Conservation (phyloP, 257 asterid genomes). For the Rubia yunnanensis region DNA sequence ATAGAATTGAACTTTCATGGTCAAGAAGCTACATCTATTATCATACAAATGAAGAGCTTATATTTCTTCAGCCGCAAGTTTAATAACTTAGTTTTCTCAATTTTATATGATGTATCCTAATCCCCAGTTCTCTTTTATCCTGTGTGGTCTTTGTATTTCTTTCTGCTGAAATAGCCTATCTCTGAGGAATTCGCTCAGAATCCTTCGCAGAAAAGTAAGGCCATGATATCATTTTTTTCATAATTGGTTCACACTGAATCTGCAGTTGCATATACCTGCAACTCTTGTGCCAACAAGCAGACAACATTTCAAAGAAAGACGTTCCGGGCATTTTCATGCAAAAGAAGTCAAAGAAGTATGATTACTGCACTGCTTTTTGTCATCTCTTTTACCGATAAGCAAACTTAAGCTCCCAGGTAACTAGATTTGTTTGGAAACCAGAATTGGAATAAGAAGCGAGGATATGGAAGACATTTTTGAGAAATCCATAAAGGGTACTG, state of each 20-base stretch:
- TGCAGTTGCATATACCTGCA: conserved; percentile 86
- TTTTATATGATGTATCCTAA: not conserved
- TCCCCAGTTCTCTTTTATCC: not conserved
- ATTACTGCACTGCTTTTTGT: conserved; percentile 2
- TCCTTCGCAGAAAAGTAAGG: not conserved
- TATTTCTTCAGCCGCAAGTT: not conserved
- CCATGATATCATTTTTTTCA: conserved; percentile 7
- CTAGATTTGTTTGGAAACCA: conserved; percentile 20
- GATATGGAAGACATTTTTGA: conserved; percentile 66
- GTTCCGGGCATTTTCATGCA: conserved; percentile 68
- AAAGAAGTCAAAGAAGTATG: conserved; percentile 65
- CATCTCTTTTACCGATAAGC: not conserved
- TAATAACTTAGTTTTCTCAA: not conserved
- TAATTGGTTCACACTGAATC: conserved; percentile 7
- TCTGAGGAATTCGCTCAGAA: not conserved
- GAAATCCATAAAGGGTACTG: conserved; percentile 56
- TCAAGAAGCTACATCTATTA: not conserved
- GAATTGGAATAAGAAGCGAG: conserved; percentile 89
- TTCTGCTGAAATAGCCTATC: not conserved
- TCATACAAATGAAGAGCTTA: not conserved
- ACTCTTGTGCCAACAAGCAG: conserved; percentile 77
- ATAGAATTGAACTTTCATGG: not conserved
- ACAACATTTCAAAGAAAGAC: conserved; percentile 56
- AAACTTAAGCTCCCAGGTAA: not conserved
- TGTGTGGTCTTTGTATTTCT: not conserved